Conservation (phyloP, 257 asterid genomes). For the Henckelia pumila region DNA sequence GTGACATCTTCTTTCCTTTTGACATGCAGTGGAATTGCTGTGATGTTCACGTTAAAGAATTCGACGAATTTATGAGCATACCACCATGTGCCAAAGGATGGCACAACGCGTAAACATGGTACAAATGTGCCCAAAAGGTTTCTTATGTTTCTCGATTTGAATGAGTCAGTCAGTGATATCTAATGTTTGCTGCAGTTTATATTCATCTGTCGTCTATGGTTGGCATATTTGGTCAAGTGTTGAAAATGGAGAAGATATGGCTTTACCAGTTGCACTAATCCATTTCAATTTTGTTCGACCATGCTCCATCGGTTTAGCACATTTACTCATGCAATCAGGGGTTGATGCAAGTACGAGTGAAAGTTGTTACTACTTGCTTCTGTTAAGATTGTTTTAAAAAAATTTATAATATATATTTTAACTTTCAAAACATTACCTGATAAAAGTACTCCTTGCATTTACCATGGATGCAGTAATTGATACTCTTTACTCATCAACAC, state of each 20-base stretch:
- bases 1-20: neutral
- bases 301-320: neutral
- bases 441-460: too few relatives aligned
- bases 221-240: neutral
- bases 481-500: too few relatives aligned
- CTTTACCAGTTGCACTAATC: neutral
- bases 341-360: neutral
- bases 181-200: neutral
- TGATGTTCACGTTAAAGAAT: constrained; percentile 81
- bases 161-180: neutral
- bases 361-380: too few relatives aligned
- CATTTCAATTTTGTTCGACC: neutral
- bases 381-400: too few relatives aligned
- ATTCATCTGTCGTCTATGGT: neutral
- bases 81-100: constrained; percentile 86
- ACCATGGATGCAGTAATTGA: too few relatives aligned
- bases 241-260: constrained; percentile 3
- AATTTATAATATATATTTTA: too few relatives aligned
- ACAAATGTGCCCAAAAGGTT: neutral
- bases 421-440: too few relatives aligned
- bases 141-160: neutral
- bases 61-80: constrained; percentile 81
- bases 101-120: constrained; percentile 50
- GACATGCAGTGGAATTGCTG: constrained; percentile 90
- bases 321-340: neutral